Conservation (phyloP, 2,329 filamentous ascomycete genomes). For the Davidsoniella virescens region DNA sequence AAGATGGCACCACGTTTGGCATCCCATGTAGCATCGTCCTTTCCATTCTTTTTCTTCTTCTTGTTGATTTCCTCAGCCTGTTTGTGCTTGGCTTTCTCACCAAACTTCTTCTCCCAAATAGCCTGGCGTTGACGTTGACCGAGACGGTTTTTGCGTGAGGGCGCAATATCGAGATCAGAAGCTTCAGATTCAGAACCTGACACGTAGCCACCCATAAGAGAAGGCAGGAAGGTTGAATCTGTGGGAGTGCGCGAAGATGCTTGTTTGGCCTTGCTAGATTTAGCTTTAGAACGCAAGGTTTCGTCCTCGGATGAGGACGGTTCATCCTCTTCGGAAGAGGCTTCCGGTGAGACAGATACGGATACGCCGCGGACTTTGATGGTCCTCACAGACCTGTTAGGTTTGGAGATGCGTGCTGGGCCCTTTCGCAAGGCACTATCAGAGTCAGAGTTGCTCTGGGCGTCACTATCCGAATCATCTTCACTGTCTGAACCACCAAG, state of each 20-base stretch:
- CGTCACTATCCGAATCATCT: conserved; percentile 22
- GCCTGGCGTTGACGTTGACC: conserved; percentile 65
- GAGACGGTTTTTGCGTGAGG: conserved; percentile 52
- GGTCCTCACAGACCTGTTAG: conserved; percentile 11
- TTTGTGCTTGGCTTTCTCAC: conserved; percentile 51
- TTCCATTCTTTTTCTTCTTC: conserved; percentile 17
- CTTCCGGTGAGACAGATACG: conserved; percentile 14
- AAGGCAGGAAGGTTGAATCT: conserved; percentile 52
- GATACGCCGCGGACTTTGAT: conserved; percentile 24
- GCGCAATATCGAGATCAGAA: conserved; percentile 48
- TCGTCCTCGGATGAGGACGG: conserved; percentile 11
- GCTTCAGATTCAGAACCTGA: conserved; percentile 52
- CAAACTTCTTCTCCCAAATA: conserved; percentile 70
- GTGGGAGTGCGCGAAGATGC: conserved; percentile 11
- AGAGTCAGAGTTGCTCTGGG: conserved; percentile 19
- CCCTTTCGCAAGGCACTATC: conserved; percentile 8
- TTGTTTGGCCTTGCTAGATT: conserved; percentile 8
- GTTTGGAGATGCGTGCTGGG: neutral
- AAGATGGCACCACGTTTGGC: conserved; percentile 37
- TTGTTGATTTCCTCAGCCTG: conserved; percentile 20
- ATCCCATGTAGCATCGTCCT: conserved; percentile 38
- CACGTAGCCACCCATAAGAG: conserved; percentile 64
- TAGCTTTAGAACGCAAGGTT: conserved; percentile 10
- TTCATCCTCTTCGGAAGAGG: conserved; percentile 2
- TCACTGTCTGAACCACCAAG: conserved; percentile 29